Percentiles rank a stretch among this genome's conserved stretches.
phyloP scores from a whole-genome alignment of 75 land plant genomes.

The Isoetes taiwanensis region DNA sequence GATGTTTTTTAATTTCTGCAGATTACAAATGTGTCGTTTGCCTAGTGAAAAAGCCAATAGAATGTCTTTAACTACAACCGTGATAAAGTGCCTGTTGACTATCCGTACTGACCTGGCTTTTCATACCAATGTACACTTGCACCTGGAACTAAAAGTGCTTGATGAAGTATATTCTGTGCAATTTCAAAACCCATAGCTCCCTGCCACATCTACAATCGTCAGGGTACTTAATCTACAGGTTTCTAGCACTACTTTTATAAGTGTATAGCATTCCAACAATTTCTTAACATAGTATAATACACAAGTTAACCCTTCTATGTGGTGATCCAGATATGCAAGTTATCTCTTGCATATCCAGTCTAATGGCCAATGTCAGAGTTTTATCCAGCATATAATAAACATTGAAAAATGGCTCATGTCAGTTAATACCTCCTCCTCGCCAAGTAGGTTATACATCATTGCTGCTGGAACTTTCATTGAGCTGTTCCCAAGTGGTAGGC shows the following conservation, averaged over 20 bases:
- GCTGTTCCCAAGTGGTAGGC: slow-evolving; percentile 90
- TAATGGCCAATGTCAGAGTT: too few relatives aligned
- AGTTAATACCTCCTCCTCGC: slow-evolving; percentile 67
- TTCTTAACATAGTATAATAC: too few relatives aligned
- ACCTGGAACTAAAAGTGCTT: slow-evolving; percentile 57
- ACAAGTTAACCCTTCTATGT: too few relatives aligned
- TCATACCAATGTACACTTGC: slow-evolving; percentile 92
- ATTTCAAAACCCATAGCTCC: slow-evolving; percentile 63
- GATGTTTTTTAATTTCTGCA: slow-evolving; percentile 71
- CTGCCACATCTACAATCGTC: slow-evolving; percentile 11
- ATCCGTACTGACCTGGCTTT: slow-evolving; percentile 51
- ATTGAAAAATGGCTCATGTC: too few relatives aligned
- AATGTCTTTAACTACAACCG: not conserved
- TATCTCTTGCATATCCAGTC: too few relatives aligned
- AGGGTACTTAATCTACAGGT: too few relatives aligned
- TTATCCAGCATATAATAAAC: too few relatives aligned
- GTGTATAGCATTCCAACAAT: too few relatives aligned
- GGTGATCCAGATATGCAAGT: too few relatives aligned
- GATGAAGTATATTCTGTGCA: slow-evolving; percentile 44
- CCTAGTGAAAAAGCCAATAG: not conserved
- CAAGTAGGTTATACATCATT: slow-evolving; percentile 83
- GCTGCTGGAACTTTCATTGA: slow-evolving; percentile 86
- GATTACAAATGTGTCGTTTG: not conserved
- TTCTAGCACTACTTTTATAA: too few relatives aligned
- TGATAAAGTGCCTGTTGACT: not conserved